phyloP scores from a whole-genome alignment of 441 rosid species.

The Populus hybrid region DNA sequence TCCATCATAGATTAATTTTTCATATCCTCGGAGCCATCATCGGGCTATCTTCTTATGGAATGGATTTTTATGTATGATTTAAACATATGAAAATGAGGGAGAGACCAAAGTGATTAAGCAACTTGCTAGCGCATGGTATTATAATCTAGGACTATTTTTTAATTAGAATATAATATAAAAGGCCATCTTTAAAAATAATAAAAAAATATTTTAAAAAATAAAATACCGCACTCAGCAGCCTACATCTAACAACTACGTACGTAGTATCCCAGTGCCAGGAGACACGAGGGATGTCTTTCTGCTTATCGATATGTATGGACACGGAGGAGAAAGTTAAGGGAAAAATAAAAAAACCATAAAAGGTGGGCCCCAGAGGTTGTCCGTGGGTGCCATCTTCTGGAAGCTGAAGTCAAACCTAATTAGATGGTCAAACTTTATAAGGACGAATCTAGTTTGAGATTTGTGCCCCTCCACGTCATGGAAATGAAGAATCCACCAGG shows the following conservation, averaged over 20 bases:
- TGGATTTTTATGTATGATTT: neutral
- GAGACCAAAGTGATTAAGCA: neutral
- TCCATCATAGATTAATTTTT: neutral
- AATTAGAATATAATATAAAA: too few relatives aligned
- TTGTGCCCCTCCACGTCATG: too few relatives aligned
- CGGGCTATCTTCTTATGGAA: neutral
- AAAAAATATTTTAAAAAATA: too few relatives aligned
- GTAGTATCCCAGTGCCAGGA: neutral
- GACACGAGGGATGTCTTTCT: neutral
- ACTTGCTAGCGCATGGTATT: neutral
- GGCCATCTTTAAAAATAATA: too few relatives aligned
- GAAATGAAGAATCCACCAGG: too few relatives aligned
- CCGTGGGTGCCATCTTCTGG: too few relatives aligned
- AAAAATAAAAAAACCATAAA: too few relatives aligned
- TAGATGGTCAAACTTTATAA: neutral
- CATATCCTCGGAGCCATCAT: neutral
- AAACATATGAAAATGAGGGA: neutral
- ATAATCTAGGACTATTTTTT: neutral
- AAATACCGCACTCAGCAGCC: too few relatives aligned
- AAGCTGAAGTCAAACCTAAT: neutral
- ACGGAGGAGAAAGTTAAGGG: neutral
- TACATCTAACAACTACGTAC: neutral
- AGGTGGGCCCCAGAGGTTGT: neutral
- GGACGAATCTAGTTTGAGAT: too few relatives aligned
- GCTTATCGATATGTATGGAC: neutral